Percentiles rank a stretch among this genome's conserved stretches.
Evolutionary conservation across 2,329 filamentous ascomycete species (phyloP).

Genomic region (Dactylellina haptotyla): DNA sequence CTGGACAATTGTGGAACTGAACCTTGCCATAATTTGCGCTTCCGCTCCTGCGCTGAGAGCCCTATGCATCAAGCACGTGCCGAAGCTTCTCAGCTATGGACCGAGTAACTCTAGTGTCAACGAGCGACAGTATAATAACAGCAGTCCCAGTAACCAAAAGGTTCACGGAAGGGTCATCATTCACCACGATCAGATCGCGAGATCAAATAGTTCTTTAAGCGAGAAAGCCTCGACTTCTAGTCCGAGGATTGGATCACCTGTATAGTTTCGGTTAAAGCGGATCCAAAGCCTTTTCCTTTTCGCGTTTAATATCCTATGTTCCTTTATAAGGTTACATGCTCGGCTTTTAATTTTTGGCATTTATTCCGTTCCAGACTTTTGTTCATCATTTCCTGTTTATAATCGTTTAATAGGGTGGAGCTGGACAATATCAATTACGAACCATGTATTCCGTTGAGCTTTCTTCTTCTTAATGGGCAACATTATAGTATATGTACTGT

Average conservation of each 20-base stretch:
- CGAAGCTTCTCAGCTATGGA: constrained; percentile 41
- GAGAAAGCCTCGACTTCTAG: not conserved
- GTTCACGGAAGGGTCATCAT: constrained; percentile 34
- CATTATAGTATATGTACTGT: no score
- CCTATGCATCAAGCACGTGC: constrained; percentile 42
- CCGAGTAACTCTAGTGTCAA: constrained; percentile 5
- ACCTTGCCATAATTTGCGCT: constrained; percentile 51
- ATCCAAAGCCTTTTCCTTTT: no score
- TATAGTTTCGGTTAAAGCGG: not conserved
- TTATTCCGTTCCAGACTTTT: no score
- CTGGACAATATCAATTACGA: no score
- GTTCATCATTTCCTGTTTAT: no score
- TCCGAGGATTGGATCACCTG: constrained; percentile 2
- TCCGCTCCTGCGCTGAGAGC: constrained; percentile 48
- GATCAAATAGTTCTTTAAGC: constrained; percentile 15
- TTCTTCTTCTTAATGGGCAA: no score
- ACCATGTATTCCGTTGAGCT: no score
- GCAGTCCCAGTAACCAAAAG: constrained; percentile 2
- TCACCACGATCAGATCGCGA: constrained; percentile 33
- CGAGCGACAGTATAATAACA: not conserved
- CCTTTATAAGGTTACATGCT: no score
- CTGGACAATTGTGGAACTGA: constrained; percentile 51
- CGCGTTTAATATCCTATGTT: no score
- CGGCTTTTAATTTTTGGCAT: no score
- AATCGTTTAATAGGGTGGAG: no score